Evolutionary conservation across 2,329 filamentous ascomycete genomes (phyloP).

Genomic region (Cladosporium sp.): DNA sequence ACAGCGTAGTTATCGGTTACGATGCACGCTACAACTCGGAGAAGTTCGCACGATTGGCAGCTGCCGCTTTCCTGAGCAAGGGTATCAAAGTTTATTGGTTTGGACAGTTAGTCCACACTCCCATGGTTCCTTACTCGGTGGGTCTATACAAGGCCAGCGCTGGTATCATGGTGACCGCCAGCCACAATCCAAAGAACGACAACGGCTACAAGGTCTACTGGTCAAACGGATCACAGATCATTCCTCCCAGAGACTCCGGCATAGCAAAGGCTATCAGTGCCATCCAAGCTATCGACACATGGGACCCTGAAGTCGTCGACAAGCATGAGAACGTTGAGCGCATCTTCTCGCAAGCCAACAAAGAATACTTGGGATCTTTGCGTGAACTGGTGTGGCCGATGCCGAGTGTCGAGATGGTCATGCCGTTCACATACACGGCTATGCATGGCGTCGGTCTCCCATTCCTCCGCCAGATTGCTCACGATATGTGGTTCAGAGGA

Average conservation of each 20-base stretch:
- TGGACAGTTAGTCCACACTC: conserved; percentile 57
- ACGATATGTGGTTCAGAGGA: conserved; percentile 31
- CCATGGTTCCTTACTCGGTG: conserved; percentile 63
- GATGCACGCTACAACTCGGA: conserved; percentile 64
- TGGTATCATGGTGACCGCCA: conserved; percentile 67
- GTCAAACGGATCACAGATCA: conserved; percentile 65
- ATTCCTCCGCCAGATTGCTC: conserved; percentile 48
- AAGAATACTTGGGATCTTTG: conserved; percentile 48
- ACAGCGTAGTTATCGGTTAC: conserved; percentile 60
- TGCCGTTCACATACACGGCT: conserved; percentile 55
- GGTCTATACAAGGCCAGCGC: conserved; percentile 54
- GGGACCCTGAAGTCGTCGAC: conserved; percentile 48
- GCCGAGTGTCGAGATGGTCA: conserved; percentile 23
- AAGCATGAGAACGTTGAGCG: conserved; percentile 43
- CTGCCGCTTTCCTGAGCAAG: conserved; percentile 59
- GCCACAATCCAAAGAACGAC: conserved; percentile 64
- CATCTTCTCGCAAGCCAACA: conserved; percentile 42
- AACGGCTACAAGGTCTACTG: conserved; percentile 71
- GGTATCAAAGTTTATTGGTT: conserved; percentile 62
- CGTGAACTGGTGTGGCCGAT: conserved; percentile 34
- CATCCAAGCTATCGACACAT: conserved; percentile 55
- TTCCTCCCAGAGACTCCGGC: conserved; percentile 60
- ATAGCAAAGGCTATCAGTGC: conserved; percentile 58
- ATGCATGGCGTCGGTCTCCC: conserved; percentile 58
- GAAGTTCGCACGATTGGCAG: conserved; percentile 61